Conservation (phyloP, 768 basidiomycete genomes). For the Rickenella mellea region DNA sequence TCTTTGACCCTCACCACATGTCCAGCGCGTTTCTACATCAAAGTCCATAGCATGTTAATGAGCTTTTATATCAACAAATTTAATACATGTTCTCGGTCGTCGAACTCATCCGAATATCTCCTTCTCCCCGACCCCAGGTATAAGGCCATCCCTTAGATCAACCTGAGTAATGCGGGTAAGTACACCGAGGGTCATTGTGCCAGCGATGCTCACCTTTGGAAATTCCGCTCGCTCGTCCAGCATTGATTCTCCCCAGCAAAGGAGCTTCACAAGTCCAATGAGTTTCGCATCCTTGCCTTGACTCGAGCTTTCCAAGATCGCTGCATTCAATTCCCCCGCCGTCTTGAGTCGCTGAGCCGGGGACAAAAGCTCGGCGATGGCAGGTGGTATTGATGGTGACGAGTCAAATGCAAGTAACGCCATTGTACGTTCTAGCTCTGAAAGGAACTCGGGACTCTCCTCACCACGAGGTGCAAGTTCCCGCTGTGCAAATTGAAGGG, state of each 20-base stretch:
- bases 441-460: conserved; percentile 87
- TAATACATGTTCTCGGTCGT: not conserved
- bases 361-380: conserved; percentile 72
- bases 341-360: conserved; percentile 87
- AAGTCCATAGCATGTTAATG: too few relatives aligned
- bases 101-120: not conserved
- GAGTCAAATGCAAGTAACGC: conserved; percentile 79
- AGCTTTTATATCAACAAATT: too few relatives aligned
- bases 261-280: conserved; percentile 67
- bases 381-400: conserved; percentile 45
- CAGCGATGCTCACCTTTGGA: conserved; percentile 47
- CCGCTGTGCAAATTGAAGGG: conserved; percentile 83
- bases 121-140: not conserved
- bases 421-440: conserved; percentile 92
- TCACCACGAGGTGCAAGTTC: conserved; percentile 94
- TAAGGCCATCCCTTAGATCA: conserved; percentile 18
- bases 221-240: conserved; percentile 72
- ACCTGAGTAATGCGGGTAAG: conserved; percentile 19
- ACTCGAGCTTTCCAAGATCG: conserved; percentile 85
- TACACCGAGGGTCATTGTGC: conserved; percentile 7
- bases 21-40: too few relatives aligned
- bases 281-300: conserved; percentile 92
- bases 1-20: too few relatives aligned
- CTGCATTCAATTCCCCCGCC: conserved; percentile 93
- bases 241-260: conserved; percentile 83